Evolutionary conservation across 768 basidiomycete species (phyloP), one percentile per base, ranked within the genome.

Genomic region (Krasilnikovozyma curviuscula): DNA sequence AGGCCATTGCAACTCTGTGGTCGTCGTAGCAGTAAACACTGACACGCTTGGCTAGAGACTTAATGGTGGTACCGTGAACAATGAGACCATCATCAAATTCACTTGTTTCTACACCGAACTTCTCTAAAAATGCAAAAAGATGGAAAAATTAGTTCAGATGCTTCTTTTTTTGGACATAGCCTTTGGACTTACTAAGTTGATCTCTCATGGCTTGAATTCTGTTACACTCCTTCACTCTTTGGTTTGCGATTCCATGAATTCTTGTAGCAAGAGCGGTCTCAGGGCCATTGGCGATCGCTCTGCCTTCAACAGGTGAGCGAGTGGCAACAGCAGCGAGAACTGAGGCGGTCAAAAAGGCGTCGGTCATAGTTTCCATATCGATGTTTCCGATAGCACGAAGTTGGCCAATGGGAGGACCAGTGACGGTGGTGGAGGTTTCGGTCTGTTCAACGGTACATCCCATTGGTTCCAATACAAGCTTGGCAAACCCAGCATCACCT

Each of bases 281-380:
- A 7, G 50, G 39, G 14, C 44, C 45, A n/a, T n/a, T n/a, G n/a
- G n/a, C n/a, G n/a, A n/a, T n/a, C n/a, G n/a, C n/a, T 54, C 76
- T 75, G 9, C 74, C 76, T 33, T 64, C 7, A 0, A 76, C 69
- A 0, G 70, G 64, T 8, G 69, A 61, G 2, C 52, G 48, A 12
- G 63, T 64, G 1, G 78, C 78, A 19, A 93, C 82, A 47, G 93
- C 91, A 44, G 85, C 89, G 18, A 98, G 68, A 7, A 80, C 88
- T 10, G 77, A 81, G 8, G 93, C 91, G 2, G 89, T 95, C 67
- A 97, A 73, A 70, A 98, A 98, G 19, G 91, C 93, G 63, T 98
- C 93, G 7, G 93, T 98, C 93, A 98, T 97, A n/a, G 80, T 78
- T 65, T 93, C 86, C 93, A 97, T 97, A 61, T 97, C 85, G 19